phyloP scores from a whole-genome alignment of 805 yeast genomes.

The Suhomyces prunicola region DNA sequence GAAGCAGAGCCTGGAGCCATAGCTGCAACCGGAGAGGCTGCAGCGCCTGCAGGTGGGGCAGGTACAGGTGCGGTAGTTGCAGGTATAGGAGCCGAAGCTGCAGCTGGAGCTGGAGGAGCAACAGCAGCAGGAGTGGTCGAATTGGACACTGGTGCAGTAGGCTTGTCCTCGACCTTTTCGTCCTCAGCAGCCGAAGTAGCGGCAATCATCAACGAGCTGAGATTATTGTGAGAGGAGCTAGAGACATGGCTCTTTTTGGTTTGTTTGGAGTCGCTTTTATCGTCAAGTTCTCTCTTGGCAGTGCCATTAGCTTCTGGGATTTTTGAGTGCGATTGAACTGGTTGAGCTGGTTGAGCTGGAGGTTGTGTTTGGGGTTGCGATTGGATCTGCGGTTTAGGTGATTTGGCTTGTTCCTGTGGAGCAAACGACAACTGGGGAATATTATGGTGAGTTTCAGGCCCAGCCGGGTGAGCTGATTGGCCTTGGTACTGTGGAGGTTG shows the following conservation, averaged over 20 bases:
- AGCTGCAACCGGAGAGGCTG: conserved; percentile 6
- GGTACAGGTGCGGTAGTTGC: conserved; percentile 1
- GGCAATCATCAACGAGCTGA: conserved; percentile 29
- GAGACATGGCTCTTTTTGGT: conserved; percentile 21
- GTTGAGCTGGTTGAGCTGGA: not conserved
- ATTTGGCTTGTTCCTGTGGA: not conserved
- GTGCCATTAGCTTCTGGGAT: not conserved
- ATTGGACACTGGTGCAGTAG: not conserved
- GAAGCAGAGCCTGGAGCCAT: conserved; percentile 6
- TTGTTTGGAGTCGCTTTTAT: conserved; percentile 30
- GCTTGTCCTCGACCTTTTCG: conserved; percentile 6
- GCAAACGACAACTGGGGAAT: conserved; percentile 7
- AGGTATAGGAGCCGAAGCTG: not conserved
- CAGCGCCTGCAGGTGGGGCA: conserved; percentile 4
- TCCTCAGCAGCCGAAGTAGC: conserved; percentile 17
- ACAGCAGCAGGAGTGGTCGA: not conserved
- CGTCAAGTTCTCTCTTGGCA: conserved; percentile 38
- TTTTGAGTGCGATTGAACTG: not conserved
- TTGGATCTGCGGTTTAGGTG: conserved; percentile 1
- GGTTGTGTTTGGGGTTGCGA: not conserved
- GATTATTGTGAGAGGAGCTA: conserved; percentile 11
- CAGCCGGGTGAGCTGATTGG: conserved; percentile 13
- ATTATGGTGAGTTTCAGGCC: conserved; percentile 5
- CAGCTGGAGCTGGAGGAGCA: not conserved
- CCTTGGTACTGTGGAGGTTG: conserved; percentile 9